Evolutionary conservation across 768 basidiomycete genomes (phyloP).

Genomic region (Suillus hirtellus): DNA sequence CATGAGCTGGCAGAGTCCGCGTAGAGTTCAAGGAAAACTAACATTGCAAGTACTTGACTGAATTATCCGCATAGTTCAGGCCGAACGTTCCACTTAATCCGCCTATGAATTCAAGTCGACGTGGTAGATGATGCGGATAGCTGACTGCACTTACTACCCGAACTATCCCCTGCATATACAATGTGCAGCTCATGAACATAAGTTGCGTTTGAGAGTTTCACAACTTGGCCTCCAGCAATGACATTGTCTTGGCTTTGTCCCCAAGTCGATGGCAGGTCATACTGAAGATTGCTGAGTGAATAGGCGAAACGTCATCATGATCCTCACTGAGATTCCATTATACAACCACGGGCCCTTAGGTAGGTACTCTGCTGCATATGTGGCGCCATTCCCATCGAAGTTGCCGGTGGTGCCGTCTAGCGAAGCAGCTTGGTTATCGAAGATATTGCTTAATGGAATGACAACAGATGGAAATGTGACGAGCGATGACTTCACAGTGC

Average conservation of each 20-base stretch:
- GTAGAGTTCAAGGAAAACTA: slow-evolving; percentile 13
- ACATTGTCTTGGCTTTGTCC: slow-evolving; percentile 46
- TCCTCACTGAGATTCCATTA: slow-evolving; percentile 40
- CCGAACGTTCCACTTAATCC: slow-evolving; percentile 37
- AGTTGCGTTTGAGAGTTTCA: slow-evolving; percentile 34
- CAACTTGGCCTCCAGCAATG: slow-evolving; percentile 42
- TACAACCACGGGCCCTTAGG: slow-evolving; percentile 40
- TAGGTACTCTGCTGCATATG: slow-evolving; percentile 42
- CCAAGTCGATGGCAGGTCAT: slow-evolving; percentile 43
- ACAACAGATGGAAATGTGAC: slow-evolving; percentile 33
- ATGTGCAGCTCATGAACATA: slow-evolving; percentile 50
- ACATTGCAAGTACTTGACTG: slow-evolving; percentile 37
- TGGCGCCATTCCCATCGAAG: slow-evolving; percentile 41
- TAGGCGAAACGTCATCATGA: neutral
- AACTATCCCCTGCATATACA: slow-evolving; percentile 46
- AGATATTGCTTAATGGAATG: slow-evolving; percentile 31
- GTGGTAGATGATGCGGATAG: neutral
- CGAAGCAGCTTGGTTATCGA: slow-evolving; percentile 48
- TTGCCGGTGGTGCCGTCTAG: slow-evolving; percentile 36
- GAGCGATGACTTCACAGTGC: slow-evolving; percentile 16
- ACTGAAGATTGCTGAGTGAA: slow-evolving; percentile 30
- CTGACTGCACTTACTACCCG: slow-evolving; percentile 27
- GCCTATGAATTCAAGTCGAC: slow-evolving; percentile 14
- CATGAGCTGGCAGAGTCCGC: neutral
- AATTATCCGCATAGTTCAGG: slow-evolving; percentile 40